Evolutionary conservation across 192 early-diverging fungal genomes (phyloP).

Genomic region (Chytriomyces hyalinus): DNA sequence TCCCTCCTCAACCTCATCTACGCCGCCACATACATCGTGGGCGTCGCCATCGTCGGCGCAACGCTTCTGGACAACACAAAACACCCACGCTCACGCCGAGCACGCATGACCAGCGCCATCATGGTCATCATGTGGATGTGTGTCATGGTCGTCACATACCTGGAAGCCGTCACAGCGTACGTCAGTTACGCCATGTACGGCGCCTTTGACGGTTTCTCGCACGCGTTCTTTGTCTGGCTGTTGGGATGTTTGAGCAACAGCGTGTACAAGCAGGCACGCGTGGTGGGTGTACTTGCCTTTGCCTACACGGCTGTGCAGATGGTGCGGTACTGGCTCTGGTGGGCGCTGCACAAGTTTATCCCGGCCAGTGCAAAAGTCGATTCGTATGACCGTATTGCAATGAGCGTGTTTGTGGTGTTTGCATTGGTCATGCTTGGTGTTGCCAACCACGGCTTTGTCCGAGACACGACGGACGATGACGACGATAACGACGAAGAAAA

Average conservation of each 20-base stretch:
- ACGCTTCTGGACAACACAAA: constrained; percentile 17
- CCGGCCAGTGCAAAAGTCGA: background rate
- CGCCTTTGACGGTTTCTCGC: constrained; percentile 20
- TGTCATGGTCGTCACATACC: constrained; percentile 7
- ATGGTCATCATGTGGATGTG: background rate
- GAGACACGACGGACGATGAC: background rate
- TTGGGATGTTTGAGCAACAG: background rate
- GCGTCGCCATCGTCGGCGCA: background rate
- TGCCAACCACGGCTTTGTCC: constrained; percentile 16
- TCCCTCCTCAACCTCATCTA: constrained; percentile 15
- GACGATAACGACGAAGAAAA: background rate
- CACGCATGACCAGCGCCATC: constrained; percentile 20
- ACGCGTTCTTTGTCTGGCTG: constrained; percentile 19
- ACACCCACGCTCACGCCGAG: constrained; percentile 7
- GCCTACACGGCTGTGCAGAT: background rate
- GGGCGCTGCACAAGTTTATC: background rate
- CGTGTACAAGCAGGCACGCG: constrained; percentile 11
- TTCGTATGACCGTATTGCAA: constrained; percentile 3
- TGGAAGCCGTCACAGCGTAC: constrained; percentile 6
- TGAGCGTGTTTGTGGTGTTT: constrained; percentile 10
- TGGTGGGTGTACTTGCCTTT: constrained; percentile 5
- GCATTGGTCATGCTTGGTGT: constrained; percentile 8
- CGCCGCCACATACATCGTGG: constrained; percentile 8
- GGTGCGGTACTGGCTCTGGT: background rate
- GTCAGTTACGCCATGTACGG: constrained; percentile 4